A percentile compares a stretch with the other conserved stretches of the same genome.
Evolutionary conservation across 805 yeast species (phyloP).

Genomic region (Citeromyces nyonsensis): DNA sequence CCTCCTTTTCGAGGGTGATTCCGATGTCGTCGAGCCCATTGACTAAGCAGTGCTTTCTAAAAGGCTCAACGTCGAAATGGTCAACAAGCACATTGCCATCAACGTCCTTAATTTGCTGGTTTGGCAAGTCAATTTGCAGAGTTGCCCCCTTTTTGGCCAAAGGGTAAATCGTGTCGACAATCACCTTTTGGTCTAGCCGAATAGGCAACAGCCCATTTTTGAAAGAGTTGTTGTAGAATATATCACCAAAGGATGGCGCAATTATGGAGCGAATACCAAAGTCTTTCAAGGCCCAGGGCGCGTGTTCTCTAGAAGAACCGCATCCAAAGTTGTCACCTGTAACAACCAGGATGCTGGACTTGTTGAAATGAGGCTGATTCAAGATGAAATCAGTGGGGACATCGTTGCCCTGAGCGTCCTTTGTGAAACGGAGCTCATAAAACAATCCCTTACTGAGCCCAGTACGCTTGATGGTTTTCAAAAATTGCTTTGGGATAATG

Average conservation of each 20-base stretch:
- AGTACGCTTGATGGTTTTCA: conserved; percentile 95
- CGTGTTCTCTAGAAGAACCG: conserved; percentile 98
- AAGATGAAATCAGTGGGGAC: conserved; percentile 81
- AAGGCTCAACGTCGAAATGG: conserved; percentile 75
- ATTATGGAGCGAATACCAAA: conserved; percentile 92
- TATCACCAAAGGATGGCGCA: conserved; percentile 97
- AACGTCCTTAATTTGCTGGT: conserved; percentile 60
- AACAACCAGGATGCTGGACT: conserved; percentile 73
- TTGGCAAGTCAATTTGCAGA: conserved; percentile 72
- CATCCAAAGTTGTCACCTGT: conserved; percentile 98
- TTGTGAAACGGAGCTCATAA: conserved; percentile 75
- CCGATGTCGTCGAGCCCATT: conserved; percentile 97
- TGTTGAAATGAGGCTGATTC: conserved; percentile 70
- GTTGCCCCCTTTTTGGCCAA: conserved; percentile 59
- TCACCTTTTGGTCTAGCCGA: conserved; percentile 70
- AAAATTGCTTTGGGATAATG: conserved; percentile 94
- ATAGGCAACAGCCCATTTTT: conserved; percentile 93
- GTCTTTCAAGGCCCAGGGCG: conserved; percentile 98
- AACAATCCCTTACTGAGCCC: conserved; percentile 82
- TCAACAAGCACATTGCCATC: conserved; percentile 65
- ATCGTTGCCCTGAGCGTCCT: conserved; percentile 51
- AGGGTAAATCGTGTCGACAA: conserved; percentile 60
- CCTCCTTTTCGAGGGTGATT: conserved; percentile 82
- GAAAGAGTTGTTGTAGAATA: conserved; percentile 92
- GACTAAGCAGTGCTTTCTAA: conserved; percentile 88